These are phyloP conservation scores for Eimeria necatrix DNA, from an alignment of 169 alveolate genomes.

Conservation along the genomic window DNA sequence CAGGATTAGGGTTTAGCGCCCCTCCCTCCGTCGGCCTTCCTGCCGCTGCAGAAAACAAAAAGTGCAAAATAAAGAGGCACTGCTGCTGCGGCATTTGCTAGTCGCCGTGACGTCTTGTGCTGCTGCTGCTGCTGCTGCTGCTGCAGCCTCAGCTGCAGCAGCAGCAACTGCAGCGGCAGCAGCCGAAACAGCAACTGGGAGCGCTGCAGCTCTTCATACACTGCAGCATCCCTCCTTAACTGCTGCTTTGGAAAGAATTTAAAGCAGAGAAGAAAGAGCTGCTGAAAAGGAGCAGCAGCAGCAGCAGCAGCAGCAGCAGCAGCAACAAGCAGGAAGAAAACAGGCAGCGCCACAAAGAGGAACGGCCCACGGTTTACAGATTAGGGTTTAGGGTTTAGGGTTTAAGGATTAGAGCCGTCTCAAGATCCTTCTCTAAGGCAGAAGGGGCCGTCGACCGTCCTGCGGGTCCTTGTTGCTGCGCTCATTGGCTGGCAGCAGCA, in stretches of 20 bases:
- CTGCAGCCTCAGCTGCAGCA: neutral
- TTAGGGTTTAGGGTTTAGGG: too few species aligned
- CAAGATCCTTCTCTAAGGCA: neutral
- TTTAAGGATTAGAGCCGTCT: neutral
- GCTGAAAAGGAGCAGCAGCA: neutral
- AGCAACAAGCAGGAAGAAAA: neutral
- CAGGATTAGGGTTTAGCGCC: neutral
- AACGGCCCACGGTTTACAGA: neutral
- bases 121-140: neutral
- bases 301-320: conserved; percentile 6
- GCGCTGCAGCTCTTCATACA: neutral
- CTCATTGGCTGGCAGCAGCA: neutral
- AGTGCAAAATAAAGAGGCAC: neutral
- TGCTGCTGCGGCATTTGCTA: neutral
- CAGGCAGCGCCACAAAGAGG: neutral
- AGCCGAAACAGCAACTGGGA: neutral
- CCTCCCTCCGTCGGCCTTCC: neutral
- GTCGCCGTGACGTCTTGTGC: neutral
- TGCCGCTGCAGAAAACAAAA: neutral
- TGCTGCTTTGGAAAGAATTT: neutral
- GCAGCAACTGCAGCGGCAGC: neutral
- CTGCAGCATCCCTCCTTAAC: neutral
- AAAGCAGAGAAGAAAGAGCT: neutral
- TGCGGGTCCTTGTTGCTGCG: neutral
- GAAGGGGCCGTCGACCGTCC: neutral